phyloP scores from a whole-genome alignment of 1,284 basidiomycete genomes.

The Porogramme epimiltina region DNA sequence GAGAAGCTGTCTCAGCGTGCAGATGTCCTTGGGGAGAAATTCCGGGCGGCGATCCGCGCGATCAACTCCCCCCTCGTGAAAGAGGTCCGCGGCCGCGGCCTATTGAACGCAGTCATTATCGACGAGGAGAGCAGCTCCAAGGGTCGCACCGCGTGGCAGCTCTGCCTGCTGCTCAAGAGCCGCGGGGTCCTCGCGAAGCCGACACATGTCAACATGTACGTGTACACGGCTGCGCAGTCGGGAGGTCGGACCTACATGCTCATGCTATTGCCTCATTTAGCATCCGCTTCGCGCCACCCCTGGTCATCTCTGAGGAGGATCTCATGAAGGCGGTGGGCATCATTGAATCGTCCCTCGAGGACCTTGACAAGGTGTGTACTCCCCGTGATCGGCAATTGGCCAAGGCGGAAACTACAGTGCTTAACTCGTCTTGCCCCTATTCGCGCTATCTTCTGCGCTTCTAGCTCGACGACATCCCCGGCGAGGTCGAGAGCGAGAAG shows the following conservation, averaged over 20 bases:
- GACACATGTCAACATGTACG: conserved; percentile 90
- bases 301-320: conserved; percentile 90
- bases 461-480: conserved; percentile 73
- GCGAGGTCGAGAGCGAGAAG: conserved; percentile 63
- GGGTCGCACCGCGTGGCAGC: conserved; percentile 91
- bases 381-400: background rate
- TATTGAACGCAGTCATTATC: conserved; percentile 95
- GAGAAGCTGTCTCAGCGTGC: conserved; percentile 86
- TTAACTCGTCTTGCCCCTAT: conserved; percentile 7
- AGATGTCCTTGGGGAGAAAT: conserved; percentile 76
- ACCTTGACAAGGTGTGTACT: conserved; percentile 80
- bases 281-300: conserved; percentile 93
- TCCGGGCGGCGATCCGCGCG: conserved; percentile 69
- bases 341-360: conserved; percentile 77
- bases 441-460: background rate
- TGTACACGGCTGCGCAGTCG: conserved; percentile 1
- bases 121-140: conserved; percentile 79
- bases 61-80: conserved; percentile 74
- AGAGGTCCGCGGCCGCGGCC: conserved; percentile 81
- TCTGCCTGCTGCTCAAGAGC: conserved; percentile 92
- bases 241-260: background rate
- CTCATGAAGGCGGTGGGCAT: conserved; percentile 75
- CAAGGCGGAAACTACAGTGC: conserved; percentile 1
- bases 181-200: conserved; percentile 94
- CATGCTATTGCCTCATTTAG: conserved; percentile 40